Percentiles rank a stretch among this genome's conserved stretches.
phyloP scores from a whole-genome alignment of 305 asterid genomes.

The Fraxinus latifolia region DNA sequence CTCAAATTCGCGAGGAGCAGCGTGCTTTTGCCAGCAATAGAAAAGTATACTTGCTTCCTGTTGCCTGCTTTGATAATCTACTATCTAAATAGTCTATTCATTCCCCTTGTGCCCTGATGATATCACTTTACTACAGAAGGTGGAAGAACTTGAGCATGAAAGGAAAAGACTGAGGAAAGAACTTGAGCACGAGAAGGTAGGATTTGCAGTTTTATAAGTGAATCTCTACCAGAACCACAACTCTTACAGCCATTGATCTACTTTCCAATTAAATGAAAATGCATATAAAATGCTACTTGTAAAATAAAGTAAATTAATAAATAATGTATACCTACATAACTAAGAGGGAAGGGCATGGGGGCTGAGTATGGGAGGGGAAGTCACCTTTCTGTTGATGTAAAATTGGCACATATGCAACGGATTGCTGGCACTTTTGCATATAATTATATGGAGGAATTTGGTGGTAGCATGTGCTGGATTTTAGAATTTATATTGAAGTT shows the following conservation, averaged over 20 bases:
- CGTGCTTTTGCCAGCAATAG: conserved; percentile 52
- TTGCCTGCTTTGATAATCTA: conserved; percentile 16
- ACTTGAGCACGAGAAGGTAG: conserved; percentile 93
- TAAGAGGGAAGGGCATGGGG: neutral
- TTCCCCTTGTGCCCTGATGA: conserved; percentile 24
- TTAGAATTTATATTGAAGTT: neutral
- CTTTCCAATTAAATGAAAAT: neutral
- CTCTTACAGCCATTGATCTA: neutral
- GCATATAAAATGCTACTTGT: neutral
- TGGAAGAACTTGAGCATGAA: conserved; percentile 81
- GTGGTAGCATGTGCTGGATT: neutral
- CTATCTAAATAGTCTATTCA: conserved; percentile 1
- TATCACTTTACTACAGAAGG: conserved; percentile 45
- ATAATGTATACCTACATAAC: neutral
- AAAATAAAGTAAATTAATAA: neutral
- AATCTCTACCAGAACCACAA: neutral
- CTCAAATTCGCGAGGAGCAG: conserved; percentile 73
- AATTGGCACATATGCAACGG: neutral
- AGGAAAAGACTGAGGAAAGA: conserved; percentile 62
- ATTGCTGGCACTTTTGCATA: neutral
- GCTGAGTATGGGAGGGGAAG: neutral
- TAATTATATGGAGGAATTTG: neutral
- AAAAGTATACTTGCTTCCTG: conserved; percentile 49
- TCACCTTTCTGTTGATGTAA: neutral
- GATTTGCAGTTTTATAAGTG: conserved; percentile 32